Conservation (phyloP, 371 early-diverging fungal species). For the Massospora cicadina region DNA sequence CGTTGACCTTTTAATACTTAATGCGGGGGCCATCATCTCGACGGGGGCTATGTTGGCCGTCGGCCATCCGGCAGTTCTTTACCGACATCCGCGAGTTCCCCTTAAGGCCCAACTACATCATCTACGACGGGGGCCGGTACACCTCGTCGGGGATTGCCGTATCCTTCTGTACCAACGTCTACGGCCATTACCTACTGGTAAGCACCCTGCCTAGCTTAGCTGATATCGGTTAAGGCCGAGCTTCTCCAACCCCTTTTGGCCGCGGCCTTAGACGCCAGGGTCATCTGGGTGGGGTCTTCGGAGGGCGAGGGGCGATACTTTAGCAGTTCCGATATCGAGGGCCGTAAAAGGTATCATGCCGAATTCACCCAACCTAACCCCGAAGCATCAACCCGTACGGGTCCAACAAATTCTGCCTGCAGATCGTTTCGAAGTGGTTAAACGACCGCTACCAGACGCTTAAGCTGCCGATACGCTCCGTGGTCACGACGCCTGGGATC, state of each 20-base stretch:
- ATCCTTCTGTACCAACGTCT: conserved; percentile 1
- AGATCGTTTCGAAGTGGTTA: not conserved
- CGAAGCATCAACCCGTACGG: conserved; percentile 1
- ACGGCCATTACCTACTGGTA: conserved; percentile 2
- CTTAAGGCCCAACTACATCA: not conserved
- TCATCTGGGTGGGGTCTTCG: not conserved
- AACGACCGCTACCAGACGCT: not conserved
- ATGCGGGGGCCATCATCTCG: not conserved
- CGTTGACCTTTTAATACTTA: not conserved
- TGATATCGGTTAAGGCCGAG: not conserved
- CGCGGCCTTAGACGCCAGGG: not conserved
- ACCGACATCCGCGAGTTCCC: not conserved
- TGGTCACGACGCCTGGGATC: not conserved
- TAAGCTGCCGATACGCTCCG: not conserved
- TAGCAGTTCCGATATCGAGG: not conserved
- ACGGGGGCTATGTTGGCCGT: not conserved
- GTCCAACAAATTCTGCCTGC: conserved; percentile 6
- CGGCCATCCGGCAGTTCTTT: not conserved
- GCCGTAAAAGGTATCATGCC: not conserved
- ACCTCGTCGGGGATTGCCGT: not conserved
- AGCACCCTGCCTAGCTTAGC: not conserved
- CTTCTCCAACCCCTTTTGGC: not conserved
- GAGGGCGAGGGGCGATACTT: not conserved
- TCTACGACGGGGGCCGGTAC: not conserved
- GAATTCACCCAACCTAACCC: not conserved